phyloP scores from a whole-genome alignment of 2,329 filamentous ascomycete genomes.

The Xylaria sp. region DNA sequence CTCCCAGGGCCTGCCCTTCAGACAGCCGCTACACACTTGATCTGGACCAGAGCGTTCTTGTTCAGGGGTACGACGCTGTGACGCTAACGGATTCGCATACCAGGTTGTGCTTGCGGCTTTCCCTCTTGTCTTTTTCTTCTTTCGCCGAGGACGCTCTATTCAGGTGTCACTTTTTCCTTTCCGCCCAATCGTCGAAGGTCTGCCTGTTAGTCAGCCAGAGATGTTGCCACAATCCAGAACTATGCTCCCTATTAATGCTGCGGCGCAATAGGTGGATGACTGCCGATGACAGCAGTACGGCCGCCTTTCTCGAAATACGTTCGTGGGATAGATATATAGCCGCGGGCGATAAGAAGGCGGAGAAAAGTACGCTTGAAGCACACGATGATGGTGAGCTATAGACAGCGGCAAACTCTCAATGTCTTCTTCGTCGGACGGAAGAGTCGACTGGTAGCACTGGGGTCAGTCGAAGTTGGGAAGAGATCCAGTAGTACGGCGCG shows the following conservation, averaged over 20 bases:
- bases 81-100: conserved; percentile 23
- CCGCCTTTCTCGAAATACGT: conserved; percentile 4
- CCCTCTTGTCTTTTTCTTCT: conserved; percentile 16
- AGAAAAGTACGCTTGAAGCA: conserved; percentile 19
- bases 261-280: conserved; percentile 11
- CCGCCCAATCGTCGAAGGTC: conserved; percentile 13
- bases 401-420: conserved; percentile 31
- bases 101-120: conserved; percentile 21
- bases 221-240: conserved; percentile 5
- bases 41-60: conserved; percentile 17
- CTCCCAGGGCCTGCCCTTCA: conserved; percentile 27
- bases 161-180: conserved; percentile 1
- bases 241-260: conserved; percentile 10
- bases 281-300: conserved; percentile 16
- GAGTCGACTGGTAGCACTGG: conserved; percentile 47
- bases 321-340: conserved; percentile 23
- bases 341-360: conserved; percentile 13
- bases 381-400: conserved; percentile 17
- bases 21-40: conserved; percentile 20
- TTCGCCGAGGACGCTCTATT: conserved; percentile 15
- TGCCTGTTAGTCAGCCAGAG: conserved; percentile 17
- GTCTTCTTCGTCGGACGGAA: conserved; percentile 45
- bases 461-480: conserved; percentile 39
- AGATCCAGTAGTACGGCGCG: conserved; percentile 46
- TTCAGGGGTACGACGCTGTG: conserved; percentile 16